Percentiles rank a stretch among this genome's conserved stretches.
These are phyloP conservation scores for Fusarium odoratissimum DNA, from an alignment of 2,329 filamentous ascomycete genomes.

Conservation along the genomic window DNA sequence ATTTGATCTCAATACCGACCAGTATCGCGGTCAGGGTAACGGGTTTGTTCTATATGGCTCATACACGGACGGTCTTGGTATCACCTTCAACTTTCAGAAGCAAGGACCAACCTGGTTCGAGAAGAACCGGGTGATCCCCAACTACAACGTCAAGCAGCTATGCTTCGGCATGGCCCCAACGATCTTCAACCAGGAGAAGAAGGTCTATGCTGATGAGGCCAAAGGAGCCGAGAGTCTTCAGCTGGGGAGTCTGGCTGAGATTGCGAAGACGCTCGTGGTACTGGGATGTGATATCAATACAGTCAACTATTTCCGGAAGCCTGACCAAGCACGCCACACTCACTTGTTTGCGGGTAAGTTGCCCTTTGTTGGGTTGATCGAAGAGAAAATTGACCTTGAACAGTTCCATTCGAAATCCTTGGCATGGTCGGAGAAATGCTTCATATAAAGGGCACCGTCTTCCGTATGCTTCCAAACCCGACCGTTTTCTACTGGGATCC, in stretches of 20 bases:
- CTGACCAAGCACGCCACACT: conserved; percentile 27
- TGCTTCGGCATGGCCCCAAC: conserved; percentile 56
- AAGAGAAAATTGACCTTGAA: not conserved
- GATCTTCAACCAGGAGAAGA: conserved; percentile 47
- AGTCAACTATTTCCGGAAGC: conserved; percentile 45
- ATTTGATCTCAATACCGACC: conserved; percentile 52
- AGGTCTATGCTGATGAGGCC: conserved; percentile 39
- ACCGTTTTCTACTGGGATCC: conserved; percentile 41
- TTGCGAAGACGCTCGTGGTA: conserved; percentile 51
- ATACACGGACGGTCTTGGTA: conserved; percentile 50
- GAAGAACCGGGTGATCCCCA: conserved; percentile 52
- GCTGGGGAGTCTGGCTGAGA: conserved; percentile 50
- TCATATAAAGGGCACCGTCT: conserved; percentile 52
- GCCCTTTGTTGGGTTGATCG: fast-evolving
- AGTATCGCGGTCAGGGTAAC: conserved; percentile 53
- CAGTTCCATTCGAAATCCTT: conserved; percentile 47
- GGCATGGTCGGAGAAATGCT: conserved; percentile 55
- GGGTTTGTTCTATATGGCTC: conserved; percentile 50
- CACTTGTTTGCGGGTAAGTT: conserved; percentile 36
- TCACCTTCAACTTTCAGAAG: conserved; percentile 55
- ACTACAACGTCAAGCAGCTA: conserved; percentile 51
- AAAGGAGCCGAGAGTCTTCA: conserved; percentile 42
- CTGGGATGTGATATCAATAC: conserved; percentile 54
- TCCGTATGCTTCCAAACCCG: conserved; percentile 57
- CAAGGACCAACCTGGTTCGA: conserved; percentile 51